Percentiles rank a stretch among this genome's conserved stretches.
Conservation (phyloP, 768 basidiomycete species). For the Lanmaoa pseudosensibilis region DNA sequence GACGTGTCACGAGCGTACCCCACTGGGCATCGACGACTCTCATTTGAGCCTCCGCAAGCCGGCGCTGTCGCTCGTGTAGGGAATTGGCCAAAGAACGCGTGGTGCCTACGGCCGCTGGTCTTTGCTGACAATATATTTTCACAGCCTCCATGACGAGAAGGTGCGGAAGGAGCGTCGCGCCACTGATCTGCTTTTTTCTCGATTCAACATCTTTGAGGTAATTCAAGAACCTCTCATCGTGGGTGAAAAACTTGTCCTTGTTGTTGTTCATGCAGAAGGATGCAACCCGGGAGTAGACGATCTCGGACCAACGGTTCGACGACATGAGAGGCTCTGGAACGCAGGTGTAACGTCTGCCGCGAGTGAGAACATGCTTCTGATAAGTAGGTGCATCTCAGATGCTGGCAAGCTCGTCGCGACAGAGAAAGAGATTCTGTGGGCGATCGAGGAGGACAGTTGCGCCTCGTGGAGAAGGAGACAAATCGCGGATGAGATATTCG, state of each 20-base stretch:
- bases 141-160: constrained; percentile 48
- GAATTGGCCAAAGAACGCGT: constrained; percentile 8
- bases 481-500: constrained; percentile 67
- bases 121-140: background rate
- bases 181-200: constrained; percentile 57
- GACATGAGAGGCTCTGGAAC: constrained; percentile 67
- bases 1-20: constrained; percentile 53
- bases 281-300: constrained; percentile 58
- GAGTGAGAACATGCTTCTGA: constrained; percentile 58
- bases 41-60: constrained; percentile 35
- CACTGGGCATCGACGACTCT: constrained; percentile 66
- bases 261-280: constrained; percentile 64
- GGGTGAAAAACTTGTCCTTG: constrained; percentile 51
- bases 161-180: constrained; percentile 68
- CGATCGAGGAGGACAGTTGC: constrained; percentile 21
- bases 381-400: constrained; percentile 45
- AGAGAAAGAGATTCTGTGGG: constrained; percentile 16
- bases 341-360: constrained; percentile 45
- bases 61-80: constrained; percentile 29
- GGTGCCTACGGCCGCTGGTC: too few relatives aligned
- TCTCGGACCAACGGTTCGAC: constrained; percentile 54
- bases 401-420: constrained; percentile 33
- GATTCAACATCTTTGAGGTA: constrained; percentile 58
- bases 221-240: constrained; percentile 59
- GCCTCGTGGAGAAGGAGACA: constrained; percentile 48